Evolutionary conservation across 495 filamentous ascomycete species (phyloP).

Genomic region (Tuber melanosporum): DNA sequence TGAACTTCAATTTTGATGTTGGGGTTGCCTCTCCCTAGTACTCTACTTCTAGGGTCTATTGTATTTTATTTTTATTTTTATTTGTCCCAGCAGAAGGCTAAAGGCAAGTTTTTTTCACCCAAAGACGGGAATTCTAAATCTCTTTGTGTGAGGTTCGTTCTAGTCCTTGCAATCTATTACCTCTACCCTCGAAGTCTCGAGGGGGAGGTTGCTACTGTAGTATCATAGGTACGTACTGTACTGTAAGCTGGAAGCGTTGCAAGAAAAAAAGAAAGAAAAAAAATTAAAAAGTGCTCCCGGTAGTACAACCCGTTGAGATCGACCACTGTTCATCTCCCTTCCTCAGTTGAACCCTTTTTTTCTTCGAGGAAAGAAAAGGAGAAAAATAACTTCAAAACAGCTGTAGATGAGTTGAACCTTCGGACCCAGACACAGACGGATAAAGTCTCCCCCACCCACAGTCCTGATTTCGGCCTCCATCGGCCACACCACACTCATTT

Average conservation of each 20-base stretch:
- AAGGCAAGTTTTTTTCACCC: neutral
- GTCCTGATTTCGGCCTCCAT: neutral
- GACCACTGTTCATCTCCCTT: neutral
- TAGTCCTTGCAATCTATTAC: neutral
- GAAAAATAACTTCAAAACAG: neutral
- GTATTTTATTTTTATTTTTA: neutral
- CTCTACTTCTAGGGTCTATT: neutral
- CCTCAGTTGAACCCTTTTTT: neutral
- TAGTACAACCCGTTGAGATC: neutral
- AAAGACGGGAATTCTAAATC: neutral
- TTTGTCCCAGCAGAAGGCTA: neutral
- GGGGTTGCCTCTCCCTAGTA: neutral
- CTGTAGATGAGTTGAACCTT: neutral
- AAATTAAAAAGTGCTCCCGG: neutral
- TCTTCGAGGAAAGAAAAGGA: neutral
- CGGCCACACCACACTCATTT: constrained; percentile 11
- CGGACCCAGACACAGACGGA: neutral
- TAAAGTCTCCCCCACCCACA: neutral
- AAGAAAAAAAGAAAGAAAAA: neutral
- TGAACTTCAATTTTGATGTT: neutral
- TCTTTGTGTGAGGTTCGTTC: neutral
- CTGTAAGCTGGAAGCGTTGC: neutral
- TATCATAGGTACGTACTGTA: too few relatives aligned
- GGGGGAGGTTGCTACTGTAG: too few relatives aligned
- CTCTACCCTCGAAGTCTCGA: too few relatives aligned